Evolutionary conservation across 1,139 yeast genomes (phyloP).

Genomic region (Petasospora fabianii): DNA sequence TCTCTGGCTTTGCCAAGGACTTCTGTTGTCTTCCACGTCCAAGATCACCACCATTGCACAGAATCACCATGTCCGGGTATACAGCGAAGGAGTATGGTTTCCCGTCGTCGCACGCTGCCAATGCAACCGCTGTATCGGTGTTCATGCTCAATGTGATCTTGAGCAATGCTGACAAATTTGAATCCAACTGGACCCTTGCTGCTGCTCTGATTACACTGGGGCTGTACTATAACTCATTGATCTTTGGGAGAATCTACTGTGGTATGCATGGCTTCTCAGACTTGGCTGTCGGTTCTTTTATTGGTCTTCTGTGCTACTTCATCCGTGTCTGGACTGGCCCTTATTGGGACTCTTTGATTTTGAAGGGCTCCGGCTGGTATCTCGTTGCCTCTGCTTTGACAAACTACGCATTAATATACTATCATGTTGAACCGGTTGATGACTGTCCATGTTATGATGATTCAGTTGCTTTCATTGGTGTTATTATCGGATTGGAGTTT

Average conservation of each 20-base stretch:
- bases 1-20: constrained; percentile 79
- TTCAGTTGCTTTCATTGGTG: constrained; percentile 91
- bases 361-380: constrained; percentile 28
- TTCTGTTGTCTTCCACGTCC: constrained; percentile 90
- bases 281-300: constrained; percentile 55
- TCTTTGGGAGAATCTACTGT: constrained; percentile 83
- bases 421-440: constrained; percentile 85
- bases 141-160: constrained; percentile 34
- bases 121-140: constrained; percentile 77
- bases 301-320: constrained; percentile 53
- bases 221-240: constrained; percentile 61
- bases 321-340: constrained; percentile 38
- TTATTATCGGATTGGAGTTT: constrained; percentile 66
- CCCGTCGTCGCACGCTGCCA: constrained; percentile 91
- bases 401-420: constrained; percentile 51
- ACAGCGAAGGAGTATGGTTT: constrained; percentile 94
- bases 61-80: constrained; percentile 84
- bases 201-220: constrained; percentile 1
- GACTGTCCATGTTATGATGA: constrained; percentile 97
- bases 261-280: constrained; percentile 98
- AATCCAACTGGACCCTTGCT: constrained; percentile 1
- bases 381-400: constrained; percentile 41
- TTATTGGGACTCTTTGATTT: constrained; percentile 26
- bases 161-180: constrained; percentile 10
- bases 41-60: constrained; percentile 81